These are phyloP conservation scores for maize (Zea mays) DNA, from an alignment of 176 grass and related monocot genomes.

Conservation along the genomic window Zm-B73-REFERENCE-NAM-5.0 NC_050096.1:69385501-69386000, in stretches of 20 bases:
- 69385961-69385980: background rate
- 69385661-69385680: constrained; percentile 34
- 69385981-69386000: background rate
- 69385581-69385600: constrained; percentile 19
- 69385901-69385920: constrained; percentile 3
- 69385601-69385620: background rate
- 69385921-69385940: background rate
- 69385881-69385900: constrained; percentile 8
- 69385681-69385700: constrained; percentile 1
- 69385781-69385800: constrained; percentile 17
- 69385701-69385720: constrained; percentile 21
- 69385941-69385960: background rate
- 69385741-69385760: background rate
- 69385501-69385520: constrained; percentile 22
- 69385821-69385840: background rate
- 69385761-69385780: constrained; percentile 23
- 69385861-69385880: constrained; percentile 1
- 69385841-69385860: background rate
- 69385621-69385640: constrained; percentile 3
- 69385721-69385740: constrained; percentile 14
- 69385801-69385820: background rate
- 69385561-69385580: constrained; percentile 28
- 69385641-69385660: constrained; percentile 19
- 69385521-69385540: constrained; percentile 39
- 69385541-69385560: background rate